phyloP scores from a whole-genome alignment of 176 grass and related monocot species.

The Carex myosuroides region DNA sequence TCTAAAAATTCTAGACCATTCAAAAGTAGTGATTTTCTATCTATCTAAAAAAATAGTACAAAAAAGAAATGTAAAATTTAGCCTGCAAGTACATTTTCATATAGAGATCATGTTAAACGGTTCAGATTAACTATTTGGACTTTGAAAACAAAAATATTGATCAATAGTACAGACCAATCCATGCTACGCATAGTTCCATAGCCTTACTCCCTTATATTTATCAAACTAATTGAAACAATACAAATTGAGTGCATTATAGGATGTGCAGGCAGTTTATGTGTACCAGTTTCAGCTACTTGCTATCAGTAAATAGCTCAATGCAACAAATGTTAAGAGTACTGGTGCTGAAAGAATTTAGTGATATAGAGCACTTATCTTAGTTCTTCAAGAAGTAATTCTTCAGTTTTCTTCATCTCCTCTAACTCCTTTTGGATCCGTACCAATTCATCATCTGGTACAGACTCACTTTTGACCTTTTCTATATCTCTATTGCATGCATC shows the following conservation, averaged over 20 bases:
- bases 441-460: constrained; percentile 50
- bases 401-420: constrained; percentile 40
- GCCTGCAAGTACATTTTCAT: too few species aligned
- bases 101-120: too few species aligned
- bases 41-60: too few species aligned
- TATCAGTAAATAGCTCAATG: background rate
- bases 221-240: background rate
- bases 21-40: too few species aligned
- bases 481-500: constrained; percentile 41
- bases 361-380: constrained; percentile 58
- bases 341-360: constrained; percentile 17
- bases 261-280: background rate
- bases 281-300: background rate
- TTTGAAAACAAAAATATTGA: too few species aligned
- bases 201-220: background rate
- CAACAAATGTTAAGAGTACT: background rate
- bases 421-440: constrained; percentile 36
- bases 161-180: too few species aligned
- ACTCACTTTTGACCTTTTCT: constrained; percentile 42
- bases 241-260: background rate
- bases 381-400: constrained; percentile 43
- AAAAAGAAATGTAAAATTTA: too few species aligned
- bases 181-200: too few species aligned
- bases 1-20: too few species aligned
- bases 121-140: too few species aligned